Percentiles rank a stretch among this genome's conserved stretches.
These are phyloP conservation scores for Polygonum maritimum DNA, from an alignment of 148 eudicot species.

Conservation along the genomic window DNA sequence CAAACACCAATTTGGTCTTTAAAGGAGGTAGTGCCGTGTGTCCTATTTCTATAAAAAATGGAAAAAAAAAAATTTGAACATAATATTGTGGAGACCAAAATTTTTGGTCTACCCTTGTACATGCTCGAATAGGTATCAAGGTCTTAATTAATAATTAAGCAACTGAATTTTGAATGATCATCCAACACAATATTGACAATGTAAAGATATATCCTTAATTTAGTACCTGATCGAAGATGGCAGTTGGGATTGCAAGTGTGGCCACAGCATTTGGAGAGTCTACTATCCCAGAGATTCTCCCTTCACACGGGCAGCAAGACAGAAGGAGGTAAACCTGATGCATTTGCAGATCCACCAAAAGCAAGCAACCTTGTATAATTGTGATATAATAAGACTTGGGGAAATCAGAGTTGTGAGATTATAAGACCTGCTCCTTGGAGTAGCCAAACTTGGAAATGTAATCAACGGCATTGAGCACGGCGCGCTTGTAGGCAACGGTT, in stretches of 20 bases:
- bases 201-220: neutral
- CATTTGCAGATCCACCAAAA: neutral
- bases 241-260: conserved; percentile 80
- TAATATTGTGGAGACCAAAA: no score
- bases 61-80: no score
- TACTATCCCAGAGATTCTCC: conserved; percentile 89
- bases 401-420: neutral
- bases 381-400: neutral
- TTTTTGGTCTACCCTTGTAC: no score
- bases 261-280: conserved; percentile 90
- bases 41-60: no score
- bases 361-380: no score
- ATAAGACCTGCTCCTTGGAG: conserved; percentile 79
- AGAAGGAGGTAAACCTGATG: conserved; percentile 71
- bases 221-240: conserved; percentile 89
- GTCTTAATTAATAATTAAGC: no score
- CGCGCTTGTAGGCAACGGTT: conserved; percentile 88
- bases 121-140: no score
- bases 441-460: conserved; percentile 87
- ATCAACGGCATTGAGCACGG: conserved; percentile 90
- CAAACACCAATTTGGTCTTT: no score
- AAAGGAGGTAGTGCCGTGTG: no score
- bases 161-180: no score
- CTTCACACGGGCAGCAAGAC: conserved; percentile 96
- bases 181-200: no score